A percentile compares a stretch with the other conserved stretches of the same genome.
Evolutionary conservation across 2,329 filamentous ascomycete species (phyloP).

Genomic region (Thermomyces lanuginosus): DNA sequence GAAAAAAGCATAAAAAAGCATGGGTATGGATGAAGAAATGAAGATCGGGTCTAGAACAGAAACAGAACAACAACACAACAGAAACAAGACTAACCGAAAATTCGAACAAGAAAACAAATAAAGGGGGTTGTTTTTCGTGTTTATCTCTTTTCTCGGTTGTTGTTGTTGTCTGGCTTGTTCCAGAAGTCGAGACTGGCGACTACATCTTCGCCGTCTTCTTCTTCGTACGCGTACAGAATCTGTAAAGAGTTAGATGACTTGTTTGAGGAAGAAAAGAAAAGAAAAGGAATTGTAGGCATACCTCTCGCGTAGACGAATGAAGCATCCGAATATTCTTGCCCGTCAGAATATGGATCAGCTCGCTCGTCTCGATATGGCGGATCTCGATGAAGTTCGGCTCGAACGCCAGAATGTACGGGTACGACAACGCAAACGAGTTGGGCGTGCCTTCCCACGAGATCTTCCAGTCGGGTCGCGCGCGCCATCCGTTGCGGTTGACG

Average conservation of each 20-base stretch:
- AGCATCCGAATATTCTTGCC: slow-evolving; percentile 96
- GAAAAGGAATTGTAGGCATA: slow-evolving; percentile 30
- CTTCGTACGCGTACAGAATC: slow-evolving; percentile 97
- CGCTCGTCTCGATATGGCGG: slow-evolving; percentile 82
- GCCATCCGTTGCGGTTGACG: slow-evolving; percentile 96
- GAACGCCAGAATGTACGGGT: slow-evolving; percentile 93
- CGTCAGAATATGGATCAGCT: slow-evolving; percentile 82
- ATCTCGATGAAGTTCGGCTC: slow-evolving; percentile 97
- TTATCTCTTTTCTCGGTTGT: slow-evolving; percentile 11
- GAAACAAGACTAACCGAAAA: slow-evolving; percentile 21
- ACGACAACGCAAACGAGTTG: slow-evolving; percentile 81
- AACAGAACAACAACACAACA: slow-evolving; percentile 15
- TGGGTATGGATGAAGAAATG: too few species aligned
- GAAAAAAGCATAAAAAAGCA: background rate
- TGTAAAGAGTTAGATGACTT: slow-evolving; percentile 23
- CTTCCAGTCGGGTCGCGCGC: slow-evolving; percentile 86
- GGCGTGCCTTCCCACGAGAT: slow-evolving; percentile 96
- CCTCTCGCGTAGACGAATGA: slow-evolving; percentile 92
- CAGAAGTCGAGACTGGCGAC: slow-evolving; percentile 95
- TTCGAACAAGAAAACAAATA: slow-evolving; percentile 1
- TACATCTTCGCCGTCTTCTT: slow-evolving; percentile 82
- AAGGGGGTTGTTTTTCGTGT: slow-evolving; percentile 11
- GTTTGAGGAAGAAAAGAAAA: slow-evolving; percentile 11
- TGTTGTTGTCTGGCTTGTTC: slow-evolving; percentile 33
- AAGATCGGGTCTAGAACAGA: slow-evolving; percentile 1